Base-by-base conservation (phyloP, 2,329 filamentous ascomycete genomes). In the Microcyclospora tardicrescens region DNA sequence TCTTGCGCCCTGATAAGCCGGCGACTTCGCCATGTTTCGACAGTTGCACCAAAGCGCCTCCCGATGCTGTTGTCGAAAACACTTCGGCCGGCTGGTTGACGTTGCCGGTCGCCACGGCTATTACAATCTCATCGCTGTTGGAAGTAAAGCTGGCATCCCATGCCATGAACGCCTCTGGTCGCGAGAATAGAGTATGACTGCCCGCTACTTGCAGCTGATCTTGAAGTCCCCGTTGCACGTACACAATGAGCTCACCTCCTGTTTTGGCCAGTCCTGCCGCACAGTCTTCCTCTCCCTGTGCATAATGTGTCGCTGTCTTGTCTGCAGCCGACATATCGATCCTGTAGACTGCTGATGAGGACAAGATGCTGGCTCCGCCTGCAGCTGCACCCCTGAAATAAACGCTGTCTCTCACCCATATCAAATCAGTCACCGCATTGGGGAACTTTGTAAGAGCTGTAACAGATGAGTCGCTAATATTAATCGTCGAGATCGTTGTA, bases 1-100 rank as follows among this genome's bases (percentile, higher is more conserved):
- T 47, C 2, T 32, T 33, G 6, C 36, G 33, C 15, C 44, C 42
- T 30, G 38, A 24, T 27, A 56, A 45, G 3, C 35, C 43, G 1
- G 41, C 24, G 14, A 37, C 10, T 8, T 33, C 10, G 31, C 42
- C 42, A 31, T 37, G 36, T 16, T 35, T 28, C n/a, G 35, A 37
- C 28, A 44, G 36, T 24, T 36, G 39, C 9, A 39, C 27, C 33
- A 44, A 5, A 14, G 36, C 37, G 10, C 37, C 35, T 1, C 35
- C 40, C 6, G 50, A 48, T 2, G 46, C 41, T n/a, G 46, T 49
- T 6, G 47, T 49, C 14, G 55, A 46, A 44, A 48, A 60, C 16
- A 61, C 50, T 41, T 61, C 57, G 11, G 39, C 33, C 1, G 57
- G 58, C 13, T 44, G 39, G 39, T 55, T 52, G 36, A 52, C 40